A percentile compares a stretch with the other conserved stretches of the same genome.
Evolutionary conservation across 768 basidiomycete species (phyloP).

Genomic region (Pleurotus tuber-regium): DNA sequence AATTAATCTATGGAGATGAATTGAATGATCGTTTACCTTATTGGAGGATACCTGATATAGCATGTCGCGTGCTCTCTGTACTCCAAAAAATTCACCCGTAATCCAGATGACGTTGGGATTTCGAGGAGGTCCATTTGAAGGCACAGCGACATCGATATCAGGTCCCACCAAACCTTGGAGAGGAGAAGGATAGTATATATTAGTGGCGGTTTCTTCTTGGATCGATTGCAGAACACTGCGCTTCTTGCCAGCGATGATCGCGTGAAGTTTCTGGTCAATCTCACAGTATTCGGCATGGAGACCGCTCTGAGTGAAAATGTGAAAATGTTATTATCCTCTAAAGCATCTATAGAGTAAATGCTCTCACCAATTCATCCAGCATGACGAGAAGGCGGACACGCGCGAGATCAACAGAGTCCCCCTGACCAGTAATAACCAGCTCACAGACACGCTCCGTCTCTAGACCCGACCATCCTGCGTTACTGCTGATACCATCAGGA

Average conservation of each 20-base stretch:
- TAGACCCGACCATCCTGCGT: slow-evolving; percentile 83
- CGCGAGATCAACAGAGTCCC: slow-evolving; percentile 89
- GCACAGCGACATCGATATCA: slow-evolving; percentile 44
- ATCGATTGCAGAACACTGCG: slow-evolving; percentile 85
- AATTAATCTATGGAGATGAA: slow-evolving; percentile 7
- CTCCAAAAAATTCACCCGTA: slow-evolving; percentile 96
- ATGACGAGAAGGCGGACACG: slow-evolving; percentile 89
- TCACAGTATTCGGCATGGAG: slow-evolving; percentile 89
- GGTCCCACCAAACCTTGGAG: slow-evolving; percentile 82
- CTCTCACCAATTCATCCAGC: slow-evolving; percentile 88
- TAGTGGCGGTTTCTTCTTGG: slow-evolving; percentile 96
- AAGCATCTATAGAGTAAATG: background rate
- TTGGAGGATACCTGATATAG: slow-evolving; percentile 80
- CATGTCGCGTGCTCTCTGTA: slow-evolving; percentile 95
- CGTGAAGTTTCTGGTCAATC: slow-evolving; percentile 92
- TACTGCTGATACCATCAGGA: slow-evolving; percentile 73
- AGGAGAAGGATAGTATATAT: slow-evolving; percentile 92
- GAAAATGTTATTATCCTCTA: slow-evolving; percentile 16
- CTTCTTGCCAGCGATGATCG: slow-evolving; percentile 88
- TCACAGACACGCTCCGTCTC: slow-evolving; percentile 95
- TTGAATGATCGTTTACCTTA: slow-evolving; percentile 55
- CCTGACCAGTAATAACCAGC: slow-evolving; percentile 83
- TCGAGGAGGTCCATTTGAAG: slow-evolving; percentile 38
- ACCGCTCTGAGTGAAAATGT: slow-evolving; percentile 60
- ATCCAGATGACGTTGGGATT: slow-evolving; percentile 87